Conservation (phyloP, 1,139 yeast genomes). For the Kodamaea anthophila region DNA sequence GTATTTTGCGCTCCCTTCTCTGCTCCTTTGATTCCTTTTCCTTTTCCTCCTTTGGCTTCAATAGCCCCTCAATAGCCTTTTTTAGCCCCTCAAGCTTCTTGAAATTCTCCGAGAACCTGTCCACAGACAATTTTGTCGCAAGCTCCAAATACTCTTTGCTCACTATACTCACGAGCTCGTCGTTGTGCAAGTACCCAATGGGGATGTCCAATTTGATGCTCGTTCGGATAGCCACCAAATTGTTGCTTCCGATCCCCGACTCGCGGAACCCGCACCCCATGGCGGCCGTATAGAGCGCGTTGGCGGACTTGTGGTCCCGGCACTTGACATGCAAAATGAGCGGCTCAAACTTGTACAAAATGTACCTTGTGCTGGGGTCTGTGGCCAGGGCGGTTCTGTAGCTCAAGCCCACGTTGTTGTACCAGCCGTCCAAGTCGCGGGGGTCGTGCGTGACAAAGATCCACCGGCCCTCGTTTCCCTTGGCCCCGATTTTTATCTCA, state of each 20-base stretch:
- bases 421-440: slow-evolving; percentile 47
- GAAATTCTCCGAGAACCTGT: slow-evolving; percentile 59
- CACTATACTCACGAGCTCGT: slow-evolving; percentile 37
- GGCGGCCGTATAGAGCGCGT: slow-evolving; percentile 58
- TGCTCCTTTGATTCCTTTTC: slow-evolving; percentile 40
- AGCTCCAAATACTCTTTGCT: slow-evolving; percentile 41
- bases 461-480: slow-evolving; percentile 83
- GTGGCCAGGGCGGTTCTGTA: slow-evolving; percentile 9
- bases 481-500: slow-evolving; percentile 59
- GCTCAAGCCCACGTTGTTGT: slow-evolving; percentile 25
- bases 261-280: slow-evolving; percentile 86
- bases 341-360: slow-evolving; percentile 78
- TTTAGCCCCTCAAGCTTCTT: slow-evolving; percentile 47
- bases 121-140: slow-evolving; percentile 45
- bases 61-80: slow-evolving; percentile 28
- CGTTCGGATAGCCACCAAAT: slow-evolving; percentile 71
- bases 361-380: slow-evolving; percentile 37
- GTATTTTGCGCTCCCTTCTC: slow-evolving; percentile 51
- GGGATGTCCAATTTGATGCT: slow-evolving; percentile 71
- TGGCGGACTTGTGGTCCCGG: slow-evolving; percentile 53
- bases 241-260: slow-evolving; percentile 75
- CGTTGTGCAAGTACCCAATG: slow-evolving; percentile 46
- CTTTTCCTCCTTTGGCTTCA: slow-evolving; percentile 7
- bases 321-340: slow-evolving; percentile 80
- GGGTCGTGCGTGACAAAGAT: slow-evolving; percentile 72